Evolutionary conservation across 306 rosid species (phyloP).

Genomic region (Dalbergia cochinchinensis): DNA sequence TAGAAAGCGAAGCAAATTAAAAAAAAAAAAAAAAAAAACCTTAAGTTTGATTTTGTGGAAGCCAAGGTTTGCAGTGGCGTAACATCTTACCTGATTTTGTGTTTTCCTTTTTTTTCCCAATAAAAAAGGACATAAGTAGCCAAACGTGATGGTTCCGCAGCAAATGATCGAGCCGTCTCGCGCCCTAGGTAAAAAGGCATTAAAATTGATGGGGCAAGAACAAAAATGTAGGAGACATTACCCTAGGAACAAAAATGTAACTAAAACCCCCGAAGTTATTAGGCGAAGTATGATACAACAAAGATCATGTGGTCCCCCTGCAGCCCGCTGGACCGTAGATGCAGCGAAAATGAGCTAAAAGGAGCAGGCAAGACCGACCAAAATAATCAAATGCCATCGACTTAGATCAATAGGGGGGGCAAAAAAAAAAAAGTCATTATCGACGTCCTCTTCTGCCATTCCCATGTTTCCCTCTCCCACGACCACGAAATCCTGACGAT

Average conservation of each 20-base stretch:
- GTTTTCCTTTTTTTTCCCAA: no score
- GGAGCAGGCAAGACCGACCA: conserved; percentile 1
- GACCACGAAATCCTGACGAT: conserved; percentile 53
- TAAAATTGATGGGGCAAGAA: background rate
- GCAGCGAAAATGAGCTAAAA: conserved; percentile 1
- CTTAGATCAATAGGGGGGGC: no score
- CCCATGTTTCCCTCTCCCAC: conserved; percentile 51
- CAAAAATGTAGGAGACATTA: no score
- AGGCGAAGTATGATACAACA: conserved; percentile 18
- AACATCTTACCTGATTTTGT: no score
- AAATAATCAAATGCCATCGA: conserved; percentile 14
- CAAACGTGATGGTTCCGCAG: no score
- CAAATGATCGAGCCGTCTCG: no score
- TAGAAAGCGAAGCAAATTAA: no score
- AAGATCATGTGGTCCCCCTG: background rate
- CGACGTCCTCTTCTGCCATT: conserved; percentile 55
- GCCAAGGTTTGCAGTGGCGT: no score
- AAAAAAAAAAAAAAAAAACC: no score
- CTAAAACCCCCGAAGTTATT: background rate
- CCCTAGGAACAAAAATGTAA: background rate
- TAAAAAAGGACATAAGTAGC: no score
- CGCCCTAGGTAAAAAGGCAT: background rate
- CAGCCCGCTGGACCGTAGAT: background rate
- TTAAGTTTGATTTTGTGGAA: no score
- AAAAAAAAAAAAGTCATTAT: background rate